Base-by-base conservation (phyloP, 495 filamentous ascomycete species). In the Aspergillus sclerotiicarbonarius region DNA sequence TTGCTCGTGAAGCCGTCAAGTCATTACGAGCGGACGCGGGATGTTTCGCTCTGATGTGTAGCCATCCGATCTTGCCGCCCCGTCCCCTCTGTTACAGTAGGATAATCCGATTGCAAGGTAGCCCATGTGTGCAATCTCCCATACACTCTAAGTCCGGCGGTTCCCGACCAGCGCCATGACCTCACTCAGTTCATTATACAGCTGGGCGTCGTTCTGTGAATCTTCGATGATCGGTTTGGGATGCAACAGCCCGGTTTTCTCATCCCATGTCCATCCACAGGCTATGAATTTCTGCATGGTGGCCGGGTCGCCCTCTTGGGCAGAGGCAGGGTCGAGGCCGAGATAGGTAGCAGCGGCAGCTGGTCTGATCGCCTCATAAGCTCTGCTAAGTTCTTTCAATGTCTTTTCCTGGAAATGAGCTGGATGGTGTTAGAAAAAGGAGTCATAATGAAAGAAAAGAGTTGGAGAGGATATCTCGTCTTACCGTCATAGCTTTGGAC, bases 351-450 rank as follows among this genome's bases (percentile, higher is more conserved):
- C 79, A 18, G 75, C 78, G 18, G 66, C 62, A 19, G 69, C 66
- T 16, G 77, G 75, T 51, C 77, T 66, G 56, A 83, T 82, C 7
- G 77, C 69, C 46, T 76, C 75, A 66, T 81, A 83, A 18, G 75
- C 74, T 47, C 62, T 70, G 54, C 79, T 81, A 50, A 83, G 60
- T 32, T 77, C 69, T 50, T 69, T 70, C 57, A 81, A 70, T 6
- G 80, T 77, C 48, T 76, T 79, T 54, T 77, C 71, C 57, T 76
- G 73, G 57, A 79, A 81, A 54, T 77, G 72, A 15, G 64, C 77
- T 74, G 49, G 7, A 45, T 8, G 16, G 35, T 30, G 32, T 56
- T 3, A 56, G 56, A 4, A 35, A n/a, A 43, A 6, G 16, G 16
- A 9, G 8, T 33, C 7, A 25, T 5, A 20, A 20, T 19, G 69